A percentile compares a stretch with the other conserved stretches of the same genome.
These are phyloP conservation scores for Colletotrichum theobromicola DNA, from an alignment of 2,329 filamentous ascomycete genomes.

Conservation along the genomic window DNA sequence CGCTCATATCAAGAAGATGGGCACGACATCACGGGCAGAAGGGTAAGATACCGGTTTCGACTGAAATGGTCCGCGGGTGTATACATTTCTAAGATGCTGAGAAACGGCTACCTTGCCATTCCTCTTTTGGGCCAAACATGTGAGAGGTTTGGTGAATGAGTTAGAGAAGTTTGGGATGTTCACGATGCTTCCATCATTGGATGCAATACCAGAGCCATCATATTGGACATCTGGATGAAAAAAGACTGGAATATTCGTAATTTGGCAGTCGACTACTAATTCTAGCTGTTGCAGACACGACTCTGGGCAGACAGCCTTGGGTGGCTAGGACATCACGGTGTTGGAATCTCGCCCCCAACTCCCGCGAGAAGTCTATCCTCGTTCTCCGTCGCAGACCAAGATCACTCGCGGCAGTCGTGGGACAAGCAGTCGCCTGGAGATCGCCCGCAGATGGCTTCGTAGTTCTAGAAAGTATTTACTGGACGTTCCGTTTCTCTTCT, in stretches of 20 bases:
- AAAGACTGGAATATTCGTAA: background rate
- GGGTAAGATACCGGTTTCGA: background rate
- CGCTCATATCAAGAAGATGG: background rate
- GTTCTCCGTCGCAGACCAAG: background rate
- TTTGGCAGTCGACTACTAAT: background rate
- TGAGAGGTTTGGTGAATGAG: background rate
- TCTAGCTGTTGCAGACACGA: background rate
- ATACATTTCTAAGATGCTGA: background rate
- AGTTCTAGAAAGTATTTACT: background rate
- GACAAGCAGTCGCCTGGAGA: background rate
- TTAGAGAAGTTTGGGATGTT: background rate
- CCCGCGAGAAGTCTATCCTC: background rate
- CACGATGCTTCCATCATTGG: background rate
- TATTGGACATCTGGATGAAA: background rate
- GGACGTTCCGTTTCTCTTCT: background rate
- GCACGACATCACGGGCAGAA: background rate
- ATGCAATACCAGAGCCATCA: background rate
- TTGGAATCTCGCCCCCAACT: background rate
- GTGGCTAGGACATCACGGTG: background rate
- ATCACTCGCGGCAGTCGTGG: too few relatives aligned
- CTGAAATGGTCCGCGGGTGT: background rate
- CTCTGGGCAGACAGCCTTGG: background rate
- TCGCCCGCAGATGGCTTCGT: background rate
- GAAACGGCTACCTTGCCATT: background rate
- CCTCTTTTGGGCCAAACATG: background rate